Evolutionary conservation across 1,139 yeast genomes (phyloP), one percentile per base, ranked within the genome.

Genomic region (Yamadazyma blattariae): DNA sequence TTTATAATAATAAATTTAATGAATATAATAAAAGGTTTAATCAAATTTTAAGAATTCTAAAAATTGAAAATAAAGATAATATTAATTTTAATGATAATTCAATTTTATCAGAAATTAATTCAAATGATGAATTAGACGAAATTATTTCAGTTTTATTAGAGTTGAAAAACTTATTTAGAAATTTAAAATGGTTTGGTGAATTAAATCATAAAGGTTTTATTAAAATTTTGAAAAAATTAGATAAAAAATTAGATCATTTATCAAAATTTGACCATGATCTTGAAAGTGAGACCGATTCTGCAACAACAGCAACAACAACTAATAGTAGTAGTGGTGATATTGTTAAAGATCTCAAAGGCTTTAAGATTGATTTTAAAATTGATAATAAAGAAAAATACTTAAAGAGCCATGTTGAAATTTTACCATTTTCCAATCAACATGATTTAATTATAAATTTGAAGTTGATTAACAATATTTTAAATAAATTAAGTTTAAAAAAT

Each of bases 121-220:
- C 67, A 10, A 55, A 56, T 35, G 92, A 85, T 39, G 96, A 88
- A 48, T 60, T 82, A 27, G 90, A 85, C 40, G 97, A 92, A 53
- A 69, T 89, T 30, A 70, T 85, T 34, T 79, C 80, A 19, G 83
- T 88, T 18, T 64, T 90, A 30, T 67, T 88, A 25, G 97, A 89
- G 54, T 67, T 89, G 38, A 73, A 95, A 34, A 71, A 83, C n/a
- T 77, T 80, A 42, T 77, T 85, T 43, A 72, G 96, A 39, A 89
- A 89, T 58, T 67, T 92, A 54, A 82, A 82, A 56, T 90, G 97
- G 96, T 92, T 79, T 57, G 95, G 95, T 13, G 97, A 90, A 50
- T 75, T 90, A 51, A 92, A 92, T 64, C 88, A 85, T 56, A 81
- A 92, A 42, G 98, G 96, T 0, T 85, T 89, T 51, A 74, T 80